Base-by-base conservation (phyloP, 2,329 filamentous ascomycete genomes). In the Hypoxylon sp. region DNA sequence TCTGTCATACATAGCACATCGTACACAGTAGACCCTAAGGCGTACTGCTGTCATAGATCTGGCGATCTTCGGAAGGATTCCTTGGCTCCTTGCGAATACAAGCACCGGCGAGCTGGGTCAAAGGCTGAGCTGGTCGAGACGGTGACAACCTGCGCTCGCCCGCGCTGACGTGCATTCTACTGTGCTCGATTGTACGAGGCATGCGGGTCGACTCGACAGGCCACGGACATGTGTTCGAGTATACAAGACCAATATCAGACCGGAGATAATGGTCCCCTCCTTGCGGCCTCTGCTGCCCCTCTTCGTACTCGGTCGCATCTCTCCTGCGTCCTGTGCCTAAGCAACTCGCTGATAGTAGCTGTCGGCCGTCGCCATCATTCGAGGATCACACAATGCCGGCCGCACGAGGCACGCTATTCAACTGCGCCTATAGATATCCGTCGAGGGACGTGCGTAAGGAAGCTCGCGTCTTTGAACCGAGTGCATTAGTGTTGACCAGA, bases 121-220 rank as follows among this genome's bases (percentile, higher is more conserved):
- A 17, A 35, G 48, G 38, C 23, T 38, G 37, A 41, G 41, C 55
- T 58, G 35, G 38, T 29, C 43, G 37, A 41, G 41, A 58, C 58
- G 35, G 17, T 33, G 21, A 29, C 49, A 51, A 38, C 31, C 42
- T 43, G 48, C 21, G n/a, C n/a, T n/a, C n/a, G n/a, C n/a, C n/a
- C n/a, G 47, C 57, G 40, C 58, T 61, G 54, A 56, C 49, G 51
- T 55, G 60, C 60, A 55, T 53, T 17, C 49, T 33, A n/a, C 15
- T 17, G 11, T 23, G 20, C 42, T 48, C 50, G 29, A 61, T 43
- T 46, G n/a, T 51, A 46, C 56, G 60, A 57, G 31, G 31, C 24
- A 31, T 46, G 41, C 49, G 43, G 60, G 21, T 48, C 57, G 53
- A 27, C 29, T 48, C 26, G 21, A n/a, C 27, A 58, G 53, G 53